Evolutionary conservation across 2,329 filamentous ascomycete species (phyloP), one percentile per base, ranked within the genome.

Genomic region (Cladorrhinum sp.): DNA sequence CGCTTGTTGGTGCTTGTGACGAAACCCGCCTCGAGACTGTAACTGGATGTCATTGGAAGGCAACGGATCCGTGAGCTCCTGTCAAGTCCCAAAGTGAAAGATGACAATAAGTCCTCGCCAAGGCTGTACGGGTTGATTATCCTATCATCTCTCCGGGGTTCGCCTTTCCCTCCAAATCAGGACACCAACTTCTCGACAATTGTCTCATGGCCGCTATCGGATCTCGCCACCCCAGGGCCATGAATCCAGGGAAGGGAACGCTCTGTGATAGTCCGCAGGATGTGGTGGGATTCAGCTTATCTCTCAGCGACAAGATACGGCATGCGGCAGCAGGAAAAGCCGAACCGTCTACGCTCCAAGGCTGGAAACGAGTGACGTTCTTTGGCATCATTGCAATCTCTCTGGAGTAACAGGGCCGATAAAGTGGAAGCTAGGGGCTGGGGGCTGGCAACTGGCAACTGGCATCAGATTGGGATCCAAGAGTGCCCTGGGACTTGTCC

Each of bases 1-100:
- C 51, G 54, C 20, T 51, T 29, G 3, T 20, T 13, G 16, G 48
- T 27, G 50, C 52, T 49, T 56, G 58, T 64, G 56, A 58, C 22
- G 49, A 59, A 52, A 52, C 59, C 22, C 18, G 18, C 27, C 48
- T 52, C 50, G 16, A 45, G 55, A 49, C 55, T 57, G 54, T 32
- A 59, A 48, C 50, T 50, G 45, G 45, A 54, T 29, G 50, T 23
- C 12, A 45, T 22, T 25, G 54, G 55, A 51, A 20, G 57, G 53
- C 49, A 53, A 60, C 20, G 56, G 58, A 56, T 48, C 22, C 55
- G 51, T 13, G 7, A 16, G 18, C 24, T 41, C 41, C 57, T 45
- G 50, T 60, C 59, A 58, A 24, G 16, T 50, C 24, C 22, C 13
- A 16, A 36, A 45, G 41, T 18, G 13, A 32, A 13, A 45, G 45